Evolutionary conservation across 73 alveolate genomes (phyloP), one percentile per base, ranked within the genome.

Genomic region (Blepharisma stoltei): DNA sequence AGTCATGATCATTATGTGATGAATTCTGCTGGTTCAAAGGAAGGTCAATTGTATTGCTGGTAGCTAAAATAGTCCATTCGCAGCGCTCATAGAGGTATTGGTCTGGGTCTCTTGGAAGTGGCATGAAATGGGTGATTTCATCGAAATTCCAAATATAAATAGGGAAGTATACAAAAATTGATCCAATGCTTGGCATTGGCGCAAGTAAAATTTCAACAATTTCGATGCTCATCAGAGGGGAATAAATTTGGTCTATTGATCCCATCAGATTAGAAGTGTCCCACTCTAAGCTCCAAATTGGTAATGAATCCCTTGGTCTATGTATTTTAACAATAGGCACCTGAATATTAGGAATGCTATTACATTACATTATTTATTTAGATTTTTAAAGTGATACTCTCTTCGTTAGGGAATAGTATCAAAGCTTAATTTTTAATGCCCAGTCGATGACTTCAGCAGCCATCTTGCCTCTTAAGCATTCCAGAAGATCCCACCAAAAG

Each of bases 231-330:
- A 14, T 38, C 45, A 60, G 23, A 0, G 73, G 73, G 18, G 73
- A 14, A 20, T 14, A 25, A 18, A 25, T 38, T 25, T 60, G 14
- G 46, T 60, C 46, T 25, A 60, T 8, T 14, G 46, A 14, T 25
- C 14, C 18, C 14, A 60, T 25, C 23, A 60, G 14, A 60, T n/a
- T 9, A 3, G 73, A 60, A 25, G 73, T 60, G 5, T 60, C 73
- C 73, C 73, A 60, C 23, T 60, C 73, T 20, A 60, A 8, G 23
- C 46, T 60, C 73, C 73, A 60, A 8, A 60, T 8, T 14, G 38
- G 73, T 2, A 60, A 25, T 0, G 5, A 1, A 14, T 60, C 73
- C 23, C 23, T 60, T 25, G 73, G 73, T 18, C 73, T 14, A 60
- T 60, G 73, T 11, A 60, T 25, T 60, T 38, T n/a, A 25, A 60